These are phyloP conservation scores for Pseudogymnoascus sp. DNA, from an alignment of 2,329 filamentous ascomycete genomes.

Conservation along the genomic window DNA sequence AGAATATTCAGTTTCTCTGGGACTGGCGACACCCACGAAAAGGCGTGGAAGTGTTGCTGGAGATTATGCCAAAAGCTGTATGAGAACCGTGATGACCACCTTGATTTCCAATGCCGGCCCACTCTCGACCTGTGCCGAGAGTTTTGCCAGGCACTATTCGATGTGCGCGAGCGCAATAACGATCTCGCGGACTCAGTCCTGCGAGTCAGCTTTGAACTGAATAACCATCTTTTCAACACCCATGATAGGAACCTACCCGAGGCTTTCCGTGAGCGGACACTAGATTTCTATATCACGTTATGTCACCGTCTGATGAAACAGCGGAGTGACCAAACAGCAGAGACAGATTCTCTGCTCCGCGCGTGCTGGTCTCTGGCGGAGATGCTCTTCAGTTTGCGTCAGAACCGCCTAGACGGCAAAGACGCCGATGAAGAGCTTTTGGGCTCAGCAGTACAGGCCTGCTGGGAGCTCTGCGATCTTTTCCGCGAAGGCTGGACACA, in stretches of 20 bases:
- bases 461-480: conserved; percentile 89
- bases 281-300: conserved; percentile 90
- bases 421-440: conserved; percentile 74
- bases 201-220: conserved; percentile 87
- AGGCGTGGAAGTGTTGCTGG: conserved; percentile 93
- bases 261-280: conserved; percentile 76
- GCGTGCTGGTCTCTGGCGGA: conserved; percentile 88
- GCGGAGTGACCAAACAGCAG: conserved; percentile 65
- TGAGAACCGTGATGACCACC: conserved; percentile 65
- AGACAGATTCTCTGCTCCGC: conserved; percentile 75
- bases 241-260: conserved; percentile 79
- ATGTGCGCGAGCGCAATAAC: conserved; percentile 70
- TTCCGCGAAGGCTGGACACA: conserved; percentile 91
- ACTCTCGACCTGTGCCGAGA: conserved; percentile 84
- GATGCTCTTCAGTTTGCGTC: conserved; percentile 84
- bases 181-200: conserved; percentile 78
- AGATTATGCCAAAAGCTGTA: conserved; percentile 85
- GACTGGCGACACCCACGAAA: conserved; percentile 72
- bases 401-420: conserved; percentile 68
- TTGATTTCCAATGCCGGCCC: conserved; percentile 59
- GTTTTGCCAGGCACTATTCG: conserved; percentile 87
- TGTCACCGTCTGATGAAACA: conserved; percentile 97
- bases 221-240: conserved; percentile 90
- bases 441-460: conserved; percentile 81
- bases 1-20: conserved; percentile 65